phyloP scores from a whole-genome alignment of 177 flowering plant genomes.

The Vitis hybrid region DNA sequence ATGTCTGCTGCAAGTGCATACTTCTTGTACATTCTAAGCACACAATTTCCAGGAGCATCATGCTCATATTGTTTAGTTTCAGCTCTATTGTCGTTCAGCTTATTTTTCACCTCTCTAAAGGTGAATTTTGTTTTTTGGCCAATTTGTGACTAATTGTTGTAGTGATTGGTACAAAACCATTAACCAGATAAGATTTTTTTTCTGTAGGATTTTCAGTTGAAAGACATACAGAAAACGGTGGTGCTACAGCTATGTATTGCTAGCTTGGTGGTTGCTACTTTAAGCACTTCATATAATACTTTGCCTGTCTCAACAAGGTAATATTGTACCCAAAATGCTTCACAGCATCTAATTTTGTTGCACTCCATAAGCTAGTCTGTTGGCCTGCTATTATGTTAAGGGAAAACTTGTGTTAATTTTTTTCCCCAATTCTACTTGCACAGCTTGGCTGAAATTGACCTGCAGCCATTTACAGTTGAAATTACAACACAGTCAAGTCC shows the following conservation, averaged over 20 bases:
- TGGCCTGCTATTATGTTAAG: background rate
- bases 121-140: conserved; percentile 25
- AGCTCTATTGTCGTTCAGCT: conserved; percentile 66
- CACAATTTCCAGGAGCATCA: conserved; percentile 64
- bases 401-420: background rate
- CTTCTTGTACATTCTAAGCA: conserved; percentile 75
- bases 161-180: background rate
- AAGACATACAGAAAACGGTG: conserved; percentile 52
- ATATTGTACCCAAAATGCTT: conserved; percentile 1
- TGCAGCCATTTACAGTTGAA: conserved; percentile 59
- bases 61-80: conserved; percentile 83
- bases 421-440: background rate
- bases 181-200: background rate
- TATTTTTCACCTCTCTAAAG: conserved; percentile 68
- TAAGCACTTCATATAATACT: conserved; percentile 62
- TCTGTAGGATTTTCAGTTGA: conserved; percentile 57
- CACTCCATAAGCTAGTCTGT: background rate
- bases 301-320: conserved; percentile 51
- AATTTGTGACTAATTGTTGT: background rate
- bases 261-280: conserved; percentile 54
- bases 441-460: conserved; percentile 55
- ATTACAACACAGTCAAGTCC: conserved; percentile 71
- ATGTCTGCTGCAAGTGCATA: conserved; percentile 95
- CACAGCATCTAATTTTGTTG: background rate
- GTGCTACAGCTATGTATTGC: conserved; percentile 60